Evolutionary conservation across 495 filamentous ascomycete genomes (phyloP).

Genomic region (Polyplosphaeria fusca): DNA sequence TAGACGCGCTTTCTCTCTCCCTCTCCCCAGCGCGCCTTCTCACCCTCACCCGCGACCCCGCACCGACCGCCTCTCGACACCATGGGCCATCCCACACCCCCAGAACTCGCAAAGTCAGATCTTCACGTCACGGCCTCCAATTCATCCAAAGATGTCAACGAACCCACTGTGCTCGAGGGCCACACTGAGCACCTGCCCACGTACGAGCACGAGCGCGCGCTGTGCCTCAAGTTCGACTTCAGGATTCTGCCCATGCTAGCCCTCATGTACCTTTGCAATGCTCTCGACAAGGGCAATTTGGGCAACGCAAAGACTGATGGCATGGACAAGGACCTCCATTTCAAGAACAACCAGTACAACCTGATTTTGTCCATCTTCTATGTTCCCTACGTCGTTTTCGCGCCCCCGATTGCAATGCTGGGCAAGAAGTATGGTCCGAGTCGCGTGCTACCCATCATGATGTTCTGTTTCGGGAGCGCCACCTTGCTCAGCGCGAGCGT

Average conservation of each 20-base stretch:
- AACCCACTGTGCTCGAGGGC: constrained; percentile 6
- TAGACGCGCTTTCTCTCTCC: neutral
- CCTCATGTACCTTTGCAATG: constrained; percentile 46
- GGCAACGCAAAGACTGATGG: constrained; percentile 67
- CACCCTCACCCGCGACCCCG: neutral
- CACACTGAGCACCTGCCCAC: constrained; percentile 28
- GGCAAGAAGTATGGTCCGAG: constrained; percentile 66
- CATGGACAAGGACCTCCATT: constrained; percentile 45
- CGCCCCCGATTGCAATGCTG: constrained; percentile 62
- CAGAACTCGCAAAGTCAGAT: constrained; percentile 21
- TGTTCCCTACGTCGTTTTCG: constrained; percentile 71
- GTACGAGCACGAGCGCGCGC: constrained; percentile 31
- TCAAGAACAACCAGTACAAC: constrained; percentile 66
- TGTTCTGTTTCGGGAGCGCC: constrained; percentile 63
- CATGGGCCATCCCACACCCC: constrained; percentile 17
- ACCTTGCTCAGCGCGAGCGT: constrained; percentile 55
- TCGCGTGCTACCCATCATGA: constrained; percentile 62
- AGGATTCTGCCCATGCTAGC: constrained; percentile 42
- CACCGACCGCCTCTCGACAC: neutral
- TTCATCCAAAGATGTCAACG: constrained; percentile 21
- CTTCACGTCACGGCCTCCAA: constrained; percentile 24
- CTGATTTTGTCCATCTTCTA: constrained; percentile 71
- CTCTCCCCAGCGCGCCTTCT: too few relatives aligned
- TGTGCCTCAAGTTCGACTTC: constrained; percentile 42
- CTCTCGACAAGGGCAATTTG: constrained; percentile 42